phyloP scores from a whole-genome alignment of 257 asterid species.

The Solanum peruvianum region DNA sequence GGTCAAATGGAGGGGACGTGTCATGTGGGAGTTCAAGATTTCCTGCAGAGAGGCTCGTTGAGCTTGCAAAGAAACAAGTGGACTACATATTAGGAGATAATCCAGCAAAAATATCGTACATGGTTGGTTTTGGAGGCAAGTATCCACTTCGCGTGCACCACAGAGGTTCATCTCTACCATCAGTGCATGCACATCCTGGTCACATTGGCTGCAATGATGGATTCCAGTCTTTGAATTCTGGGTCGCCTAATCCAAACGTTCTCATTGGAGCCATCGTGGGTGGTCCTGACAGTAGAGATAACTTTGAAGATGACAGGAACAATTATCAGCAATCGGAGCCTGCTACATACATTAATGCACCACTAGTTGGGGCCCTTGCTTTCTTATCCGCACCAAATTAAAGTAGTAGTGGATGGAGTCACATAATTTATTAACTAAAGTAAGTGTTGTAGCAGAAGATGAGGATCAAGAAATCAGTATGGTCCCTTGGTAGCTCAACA shows the following conservation, averaged over 20 bases:
- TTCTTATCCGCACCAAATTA: slow-evolving; percentile 27
- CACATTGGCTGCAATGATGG: slow-evolving; percentile 46
- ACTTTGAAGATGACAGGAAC: slow-evolving; percentile 43
- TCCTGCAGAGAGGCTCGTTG: slow-evolving; percentile 33
- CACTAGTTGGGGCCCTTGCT: slow-evolving; percentile 58
- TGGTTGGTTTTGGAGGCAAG: slow-evolving; percentile 70
- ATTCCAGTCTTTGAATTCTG: slow-evolving; percentile 32
- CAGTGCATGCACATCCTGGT: slow-evolving; percentile 23
- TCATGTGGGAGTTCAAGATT: slow-evolving; percentile 43
- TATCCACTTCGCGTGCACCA: slow-evolving; percentile 65
- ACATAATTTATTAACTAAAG: not conserved
- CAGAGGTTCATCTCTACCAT: slow-evolving; percentile 65
- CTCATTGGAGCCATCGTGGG: slow-evolving; percentile 61
- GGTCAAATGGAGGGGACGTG: slow-evolving; percentile 18
- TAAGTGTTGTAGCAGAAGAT: not conserved
- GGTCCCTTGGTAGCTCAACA: not conserved
- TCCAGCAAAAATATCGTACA: slow-evolving; percentile 58
- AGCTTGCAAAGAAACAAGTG: slow-evolving; percentile 52
- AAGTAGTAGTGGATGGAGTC: not conserved
- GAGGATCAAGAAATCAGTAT: not conserved
- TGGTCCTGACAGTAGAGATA: slow-evolving; percentile 55
- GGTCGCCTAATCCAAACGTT: slow-evolving; percentile 52
- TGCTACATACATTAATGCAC: slow-evolving; percentile 64
- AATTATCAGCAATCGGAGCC: slow-evolving; percentile 75
- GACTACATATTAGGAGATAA: slow-evolving; percentile 82